phyloP scores from a whole-genome alignment of 805 yeast species.

The Metahyphopichia silvanorum region DNA sequence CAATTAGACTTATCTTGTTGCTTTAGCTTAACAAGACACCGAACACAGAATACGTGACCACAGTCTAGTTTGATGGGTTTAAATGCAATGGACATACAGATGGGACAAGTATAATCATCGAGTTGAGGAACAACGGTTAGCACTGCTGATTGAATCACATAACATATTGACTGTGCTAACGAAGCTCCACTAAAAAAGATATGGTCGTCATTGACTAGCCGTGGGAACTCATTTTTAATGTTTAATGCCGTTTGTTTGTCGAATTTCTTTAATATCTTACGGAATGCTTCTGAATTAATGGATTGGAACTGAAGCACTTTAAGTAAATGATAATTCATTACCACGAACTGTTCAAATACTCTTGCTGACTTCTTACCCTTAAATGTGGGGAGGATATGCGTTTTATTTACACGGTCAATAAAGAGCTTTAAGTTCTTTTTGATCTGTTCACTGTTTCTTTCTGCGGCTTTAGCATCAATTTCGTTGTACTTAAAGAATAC shows the following conservation, averaged over 20 bases:
- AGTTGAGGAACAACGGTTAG: constrained; percentile 64
- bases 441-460: constrained; percentile 44
- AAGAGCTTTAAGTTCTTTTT: constrained; percentile 42
- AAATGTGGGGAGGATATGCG: constrained; percentile 38
- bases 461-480: constrained; percentile 34
- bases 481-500: constrained; percentile 58
- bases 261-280: constrained; percentile 70
- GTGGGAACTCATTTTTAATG: constrained; percentile 45
- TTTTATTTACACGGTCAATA: constrained; percentile 34
- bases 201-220: constrained; percentile 38
- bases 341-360: constrained; percentile 49
- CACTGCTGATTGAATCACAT: constrained; percentile 51
- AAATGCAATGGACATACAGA: constrained; percentile 66
- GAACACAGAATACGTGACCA: constrained; percentile 66
- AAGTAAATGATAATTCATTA: constrained; percentile 52
- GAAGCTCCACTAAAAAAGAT: constrained; percentile 45
- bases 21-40: constrained; percentile 69
- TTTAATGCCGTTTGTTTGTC: constrained; percentile 66
- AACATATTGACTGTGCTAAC: constrained; percentile 52
- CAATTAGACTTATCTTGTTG: constrained; percentile 56
- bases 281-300: constrained; percentile 60
- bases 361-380: constrained; percentile 41
- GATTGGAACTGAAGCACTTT: constrained; percentile 58
- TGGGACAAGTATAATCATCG: constrained; percentile 74
- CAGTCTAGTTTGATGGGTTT: constrained; percentile 67